Percentiles rank a stretch among this genome's conserved stretches.
phyloP scores from a whole-genome alignment of 2,329 filamentous ascomycete species.

The Aurifilum marmelostoma region DNA sequence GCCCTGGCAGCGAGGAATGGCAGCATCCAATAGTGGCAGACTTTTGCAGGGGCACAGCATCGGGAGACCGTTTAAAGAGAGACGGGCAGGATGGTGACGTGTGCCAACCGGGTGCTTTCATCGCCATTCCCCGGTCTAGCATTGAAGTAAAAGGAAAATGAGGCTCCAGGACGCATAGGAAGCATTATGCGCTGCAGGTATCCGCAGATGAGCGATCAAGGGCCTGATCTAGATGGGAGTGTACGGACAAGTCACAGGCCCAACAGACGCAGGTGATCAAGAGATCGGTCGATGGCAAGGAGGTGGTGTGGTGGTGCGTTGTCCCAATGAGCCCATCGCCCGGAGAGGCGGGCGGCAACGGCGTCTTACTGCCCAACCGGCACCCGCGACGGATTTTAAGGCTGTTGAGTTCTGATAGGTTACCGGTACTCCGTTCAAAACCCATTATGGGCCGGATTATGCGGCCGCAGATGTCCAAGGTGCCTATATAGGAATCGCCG shows the following conservation, averaged over 20 bases:
- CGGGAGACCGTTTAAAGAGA: background rate
- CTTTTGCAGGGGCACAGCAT: background rate
- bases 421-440: slow-evolving; percentile 30
- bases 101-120: background rate
- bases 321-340: slow-evolving; percentile 45
- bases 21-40: background rate
- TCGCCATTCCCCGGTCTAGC: background rate
- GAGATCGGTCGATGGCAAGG: slow-evolving; percentile 24
- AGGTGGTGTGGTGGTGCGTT: slow-evolving; percentile 46
- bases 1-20: background rate
- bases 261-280: slow-evolving; percentile 40
- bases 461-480: slow-evolving; percentile 23
- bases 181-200: slow-evolving; percentile 24
- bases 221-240: slow-evolving; percentile 32
- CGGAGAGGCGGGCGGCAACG: slow-evolving; percentile 47
- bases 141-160: slow-evolving; percentile 19
- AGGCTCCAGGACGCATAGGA: slow-evolving; percentile 26
- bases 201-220: slow-evolving; percentile 32
- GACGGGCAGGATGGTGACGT: slow-evolving; percentile 7
- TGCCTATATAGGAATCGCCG: slow-evolving; percentile 2
- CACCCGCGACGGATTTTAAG: slow-evolving; percentile 37
- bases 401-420: slow-evolving; percentile 43
- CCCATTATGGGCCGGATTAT: slow-evolving; percentile 22
- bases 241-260: slow-evolving; percentile 17
- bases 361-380: slow-evolving; percentile 55